Evolutionary conservation across 2,329 filamentous ascomycete species (phyloP), one percentile per base, ranked within the genome.

Genomic region (Knufia petricola): DNA sequence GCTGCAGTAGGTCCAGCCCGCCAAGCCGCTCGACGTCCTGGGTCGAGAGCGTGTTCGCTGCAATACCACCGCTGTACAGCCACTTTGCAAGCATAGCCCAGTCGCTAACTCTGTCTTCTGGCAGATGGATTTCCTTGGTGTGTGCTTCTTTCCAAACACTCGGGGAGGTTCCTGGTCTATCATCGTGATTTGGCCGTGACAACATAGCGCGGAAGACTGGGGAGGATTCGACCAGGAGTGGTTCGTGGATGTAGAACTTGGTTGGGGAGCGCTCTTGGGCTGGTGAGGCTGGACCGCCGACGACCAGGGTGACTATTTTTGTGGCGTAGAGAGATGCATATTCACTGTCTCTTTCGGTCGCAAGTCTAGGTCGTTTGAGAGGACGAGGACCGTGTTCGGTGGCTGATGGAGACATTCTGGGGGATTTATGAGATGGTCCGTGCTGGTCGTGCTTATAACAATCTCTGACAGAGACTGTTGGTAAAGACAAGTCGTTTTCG

Each of bases 31-130:
- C 21, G 19, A 28, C 7, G 20, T 15, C 15, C 10, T 26, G 7
- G 15, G 21, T 12, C 7, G 12, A 19, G 13, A 21, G 12, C 15
- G 37, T 21, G 21, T 21, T 39, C 4, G n/a, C 10, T 12, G 4
- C 9, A 19, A 4, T 17, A 4, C 12, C 7, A 7, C 19, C 13
- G 15, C 24, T 31, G 26, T 46, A 46, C 12, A 46, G 42, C 42
- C 42, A 46, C 20, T 46, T 30, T 17, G 24, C 4, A 4, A 46
- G 20, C 24, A 31, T 30, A n/a, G 21, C 46, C 23, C 17, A 20
- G 17, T 42, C 36, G 9, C 20, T 37, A 12, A 37, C 26, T 41
- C 46, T 23, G 28, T 39, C 46, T 32, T 48, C 34, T 19, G 37
- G 46, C 12, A 41, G 15, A 10, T 13, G 4, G 10, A 34, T 43